Percentiles rank a stretch among this genome's conserved stretches.
Conservation (phyloP, 2,329 filamentous ascomycete genomes). For the Cladobotryum mycophilum region DNA sequence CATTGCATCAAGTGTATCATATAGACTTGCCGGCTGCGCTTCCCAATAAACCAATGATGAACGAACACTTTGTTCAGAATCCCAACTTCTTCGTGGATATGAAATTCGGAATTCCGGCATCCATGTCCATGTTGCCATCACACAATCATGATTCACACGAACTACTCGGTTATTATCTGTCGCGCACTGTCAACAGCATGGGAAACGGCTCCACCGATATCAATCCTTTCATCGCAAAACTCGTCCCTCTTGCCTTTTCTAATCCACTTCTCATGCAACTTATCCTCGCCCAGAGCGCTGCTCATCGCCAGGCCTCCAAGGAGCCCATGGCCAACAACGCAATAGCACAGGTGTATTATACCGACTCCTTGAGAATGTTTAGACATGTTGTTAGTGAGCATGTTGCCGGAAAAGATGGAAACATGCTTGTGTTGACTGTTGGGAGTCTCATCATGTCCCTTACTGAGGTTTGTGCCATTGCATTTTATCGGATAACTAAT, state of each 20-base stretch:
- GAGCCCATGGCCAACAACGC: conserved; percentile 21
- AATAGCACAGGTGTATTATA: conserved; percentile 31
- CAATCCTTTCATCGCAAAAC: conserved; percentile 40
- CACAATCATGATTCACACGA: conserved; percentile 34
- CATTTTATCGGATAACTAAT: too few relatives aligned
- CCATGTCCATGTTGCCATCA: conserved; percentile 25
- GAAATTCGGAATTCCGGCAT: conserved; percentile 18
- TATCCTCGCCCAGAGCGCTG: conserved; percentile 39
- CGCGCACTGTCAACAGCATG: conserved; percentile 40
- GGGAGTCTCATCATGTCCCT: conserved; percentile 41
- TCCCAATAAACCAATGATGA: not conserved
- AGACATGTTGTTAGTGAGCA: conserved; percentile 29
- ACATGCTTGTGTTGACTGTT: conserved; percentile 34
- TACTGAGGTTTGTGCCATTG: conserved; percentile 33
- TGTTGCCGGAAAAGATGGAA: conserved; percentile 26
- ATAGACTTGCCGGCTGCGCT: too few relatives aligned
- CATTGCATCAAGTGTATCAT: too few relatives aligned
- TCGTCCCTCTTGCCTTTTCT: conserved; percentile 40
- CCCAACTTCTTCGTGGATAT: not conserved
- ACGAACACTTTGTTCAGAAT: not conserved
- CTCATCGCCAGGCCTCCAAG: conserved; percentile 30
- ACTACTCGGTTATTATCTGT: conserved; percentile 39
- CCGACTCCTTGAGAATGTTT: conserved; percentile 30
- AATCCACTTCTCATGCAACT: conserved; percentile 40
- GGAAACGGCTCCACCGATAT: conserved; percentile 40